Percentiles rank a stretch among this genome's conserved stretches.
Conservation (phyloP, 2,329 filamentous ascomycete species). For the Hymenotorrendiella dingleyae region DNA sequence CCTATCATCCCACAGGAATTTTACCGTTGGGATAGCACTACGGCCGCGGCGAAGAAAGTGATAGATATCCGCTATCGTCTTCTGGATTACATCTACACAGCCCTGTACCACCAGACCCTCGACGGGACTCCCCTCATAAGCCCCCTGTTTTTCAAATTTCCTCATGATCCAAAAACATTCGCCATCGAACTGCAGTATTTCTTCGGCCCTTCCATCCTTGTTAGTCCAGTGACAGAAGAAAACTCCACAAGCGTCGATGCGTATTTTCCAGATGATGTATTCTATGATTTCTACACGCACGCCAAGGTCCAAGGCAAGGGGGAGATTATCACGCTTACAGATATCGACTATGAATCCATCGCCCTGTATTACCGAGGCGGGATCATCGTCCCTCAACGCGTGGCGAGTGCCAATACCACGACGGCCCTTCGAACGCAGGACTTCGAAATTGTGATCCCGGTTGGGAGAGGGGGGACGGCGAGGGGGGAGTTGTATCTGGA, state of each 20-base stretch:
- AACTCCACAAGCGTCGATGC: conserved; percentile 38
- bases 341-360: conserved; percentile 44
- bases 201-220: conserved; percentile 42
- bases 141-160: conserved; percentile 70
- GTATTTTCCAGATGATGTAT: conserved; percentile 45
- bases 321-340: conserved; percentile 32
- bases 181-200: conserved; percentile 45
- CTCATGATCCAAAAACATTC: conserved; percentile 40
- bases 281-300: conserved; percentile 48
- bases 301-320: conserved; percentile 38
- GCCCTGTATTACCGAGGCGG: conserved; percentile 65
- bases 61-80: conserved; percentile 69
- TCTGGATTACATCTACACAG: conserved; percentile 77
- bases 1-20: conserved; percentile 59
- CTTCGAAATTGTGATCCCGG: conserved; percentile 67
- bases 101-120: conserved; percentile 51
- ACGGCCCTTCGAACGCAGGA: conserved; percentile 54
- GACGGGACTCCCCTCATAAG: conserved; percentile 61
- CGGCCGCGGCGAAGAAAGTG: conserved; percentile 58
- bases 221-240: conserved; percentile 43
- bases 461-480: conserved; percentile 56
- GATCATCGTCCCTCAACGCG: conserved; percentile 56
- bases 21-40: conserved; percentile 61
- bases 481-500: conserved; percentile 68
- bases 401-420: conserved; percentile 55